Base-by-base conservation (phyloP, 2,329 filamentous ascomycete species). In the Blastomyces gilchristii region DNA sequence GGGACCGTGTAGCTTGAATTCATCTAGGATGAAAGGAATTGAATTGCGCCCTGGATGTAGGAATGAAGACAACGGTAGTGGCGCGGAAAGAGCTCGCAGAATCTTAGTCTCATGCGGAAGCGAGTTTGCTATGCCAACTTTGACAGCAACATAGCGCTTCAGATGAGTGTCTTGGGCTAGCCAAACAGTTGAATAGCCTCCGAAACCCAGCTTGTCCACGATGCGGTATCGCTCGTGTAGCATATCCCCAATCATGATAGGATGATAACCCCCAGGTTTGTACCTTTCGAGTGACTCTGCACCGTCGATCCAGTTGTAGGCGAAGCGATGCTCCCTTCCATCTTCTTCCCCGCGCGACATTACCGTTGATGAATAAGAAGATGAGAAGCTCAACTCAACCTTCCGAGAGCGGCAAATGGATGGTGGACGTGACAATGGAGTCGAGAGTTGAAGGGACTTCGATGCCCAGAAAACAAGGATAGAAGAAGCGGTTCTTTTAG, bases 141-240 rank as follows among this genome's bases (percentile, higher is more conserved):
- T 74, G 2, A 73, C 45, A 37, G 71, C 69, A 62, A 72, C 69
- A 60, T 72, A 73, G 22, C 39, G 62, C 18, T 68, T 62, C 0
- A 63, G n/a, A 6, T 58, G 50, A 59, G 63, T 68, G 60, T 79
- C 76, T 3, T 66, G 71, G 11, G 74, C 73, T 61, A 79, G 67
- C 75, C 75, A 80, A 54, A 78, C 72, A 0, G 75, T 79, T 3
- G 76, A 79, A 65, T 73, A 77, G 4, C 71, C 70, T 8, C 78
- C 77, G 67, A 71, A 77, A 0, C 76, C 77, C 6, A 80, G 69
- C 65, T 80, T 79, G 22, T 16, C 14, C 7, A 74, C 69, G 52
- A 80, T 70, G 6, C 67, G 70, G 62, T 79, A 79, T 49, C 74
- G 63, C 25, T 67, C 65, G 43, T 72, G 64, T 1, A 75, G 66